These are phyloP conservation scores for Russula olivacea DNA, from an alignment of 768 basidiomycete genomes.

Conservation along the genomic window DNA sequence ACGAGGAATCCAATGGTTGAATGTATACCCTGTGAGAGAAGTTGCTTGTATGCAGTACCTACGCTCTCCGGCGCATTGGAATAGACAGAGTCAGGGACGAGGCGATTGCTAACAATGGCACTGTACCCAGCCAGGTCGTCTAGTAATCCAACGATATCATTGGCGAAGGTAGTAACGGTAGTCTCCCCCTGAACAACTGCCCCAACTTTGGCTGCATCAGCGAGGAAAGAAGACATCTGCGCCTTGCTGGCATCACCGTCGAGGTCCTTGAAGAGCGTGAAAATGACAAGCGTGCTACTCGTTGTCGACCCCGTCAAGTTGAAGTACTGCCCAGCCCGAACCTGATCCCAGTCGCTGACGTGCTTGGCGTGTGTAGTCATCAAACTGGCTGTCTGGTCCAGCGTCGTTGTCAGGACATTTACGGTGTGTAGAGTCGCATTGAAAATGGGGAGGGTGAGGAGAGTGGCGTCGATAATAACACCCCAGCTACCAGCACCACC, in stretches of 20 bases:
- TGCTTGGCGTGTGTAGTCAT: conserved; percentile 28
- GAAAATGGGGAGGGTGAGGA: conserved; percentile 35
- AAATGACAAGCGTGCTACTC: conserved; percentile 10
- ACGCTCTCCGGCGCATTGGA: background rate
- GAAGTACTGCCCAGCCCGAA: conserved; percentile 25
- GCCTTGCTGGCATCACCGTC: conserved; percentile 18
- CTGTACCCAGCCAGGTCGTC: conserved; percentile 17
- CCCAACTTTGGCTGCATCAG: conserved; percentile 20
- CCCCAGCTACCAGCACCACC: conserved; percentile 34
- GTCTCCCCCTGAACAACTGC: conserved; percentile 17
- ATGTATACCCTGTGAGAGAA: conserved; percentile 12
- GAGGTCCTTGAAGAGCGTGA: conserved; percentile 26
- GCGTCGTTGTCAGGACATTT: conserved; percentile 30
- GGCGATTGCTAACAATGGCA: conserved; percentile 20
- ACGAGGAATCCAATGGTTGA: conserved; percentile 8
- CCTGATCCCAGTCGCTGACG: conserved; percentile 4
- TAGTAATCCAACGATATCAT: conserved; percentile 6
- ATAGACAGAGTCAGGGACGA: conserved; percentile 15
- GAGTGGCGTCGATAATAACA: conserved; percentile 34
- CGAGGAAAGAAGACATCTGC: conserved; percentile 16
- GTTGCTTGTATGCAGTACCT: conserved; percentile 10
- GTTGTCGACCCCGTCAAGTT: conserved; percentile 28
- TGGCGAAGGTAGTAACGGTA: conserved; percentile 6
- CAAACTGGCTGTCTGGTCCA: conserved; percentile 36
- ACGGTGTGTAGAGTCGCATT: conserved; percentile 29